Percentiles rank a stretch among this genome's conserved stretches.
These are phyloP conservation scores for Aspergillus versicolor DNA, from an alignment of 2,329 filamentous ascomycete genomes.

Conservation along the genomic window DNA sequence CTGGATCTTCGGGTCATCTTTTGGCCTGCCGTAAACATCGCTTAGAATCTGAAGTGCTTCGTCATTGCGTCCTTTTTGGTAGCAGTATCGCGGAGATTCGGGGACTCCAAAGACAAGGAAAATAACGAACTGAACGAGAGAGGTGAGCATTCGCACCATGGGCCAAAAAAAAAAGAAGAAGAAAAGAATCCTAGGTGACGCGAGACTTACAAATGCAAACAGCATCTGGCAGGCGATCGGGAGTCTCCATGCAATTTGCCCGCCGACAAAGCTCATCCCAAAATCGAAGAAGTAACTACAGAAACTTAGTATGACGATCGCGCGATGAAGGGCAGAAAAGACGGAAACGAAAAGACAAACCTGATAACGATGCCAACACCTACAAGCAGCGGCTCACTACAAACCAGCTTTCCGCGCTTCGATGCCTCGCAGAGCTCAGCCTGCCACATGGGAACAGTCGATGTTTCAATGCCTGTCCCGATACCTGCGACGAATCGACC, in stretches of 20 bases:
- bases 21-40: slow-evolving; percentile 25
- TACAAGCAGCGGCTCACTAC: slow-evolving; percentile 40
- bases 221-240: slow-evolving; percentile 50
- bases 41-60: slow-evolving; percentile 29
- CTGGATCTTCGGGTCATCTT: slow-evolving; percentile 23
- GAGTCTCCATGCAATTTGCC: slow-evolving; percentile 47
- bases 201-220: slow-evolving; percentile 43
- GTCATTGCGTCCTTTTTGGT: slow-evolving; percentile 41
- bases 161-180: not conserved
- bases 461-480: slow-evolving; percentile 48
- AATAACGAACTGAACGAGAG: slow-evolving; percentile 14
- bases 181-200: slow-evolving; percentile 2
- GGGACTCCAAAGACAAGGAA: slow-evolving; percentile 25
- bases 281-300: slow-evolving; percentile 31
- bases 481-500: slow-evolving; percentile 52
- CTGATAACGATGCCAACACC: slow-evolving; percentile 40
- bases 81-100: slow-evolving; percentile 45
- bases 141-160: not conserved
- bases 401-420: slow-evolving; percentile 44
- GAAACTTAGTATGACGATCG: not conserved
- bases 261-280: slow-evolving; percentile 37
- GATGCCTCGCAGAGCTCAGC: slow-evolving; percentile 45
- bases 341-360: not conserved
- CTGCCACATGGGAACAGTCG: slow-evolving; percentile 44
- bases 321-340: not conserved